Conservation (phyloP, 805 yeast genomes). For the Candida montana region DNA sequence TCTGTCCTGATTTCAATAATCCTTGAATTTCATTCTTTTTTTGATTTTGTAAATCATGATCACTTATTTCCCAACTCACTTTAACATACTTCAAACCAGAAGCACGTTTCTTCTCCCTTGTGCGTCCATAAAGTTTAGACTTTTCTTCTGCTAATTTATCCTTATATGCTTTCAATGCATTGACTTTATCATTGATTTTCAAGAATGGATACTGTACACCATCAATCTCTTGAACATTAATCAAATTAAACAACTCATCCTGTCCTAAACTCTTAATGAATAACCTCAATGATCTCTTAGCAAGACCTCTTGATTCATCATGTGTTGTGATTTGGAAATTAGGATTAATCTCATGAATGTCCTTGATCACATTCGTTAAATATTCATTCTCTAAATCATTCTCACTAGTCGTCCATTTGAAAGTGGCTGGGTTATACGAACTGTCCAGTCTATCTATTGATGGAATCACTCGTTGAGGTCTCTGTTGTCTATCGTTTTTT, state of each 20-base stretch:
- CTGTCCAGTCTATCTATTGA: constrained; percentile 1
- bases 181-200: constrained; percentile 12
- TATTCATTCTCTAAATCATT: constrained; percentile 20
- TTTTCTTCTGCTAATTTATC: constrained; percentile 19
- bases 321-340: constrained; percentile 11
- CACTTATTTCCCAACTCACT: constrained; percentile 53
- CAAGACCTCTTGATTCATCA: constrained; percentile 8
- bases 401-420: constrained; percentile 14
- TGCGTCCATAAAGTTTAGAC: constrained; percentile 22
- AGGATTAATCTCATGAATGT: constrained; percentile 11
- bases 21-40: constrained; percentile 44
- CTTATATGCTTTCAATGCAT: constrained; percentile 26
- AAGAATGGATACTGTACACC: constrained; percentile 11
- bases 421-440: constrained; percentile 16
- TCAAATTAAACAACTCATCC: constrained; percentile 17
- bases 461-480: neutral
- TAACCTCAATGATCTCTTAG: constrained; percentile 8
- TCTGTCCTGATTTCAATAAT: constrained; percentile 38
- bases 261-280: constrained; percentile 10
- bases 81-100: constrained; percentile 40
- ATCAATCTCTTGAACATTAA: constrained; percentile 13
- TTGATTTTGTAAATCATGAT: constrained; percentile 46
- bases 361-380: constrained; percentile 16
- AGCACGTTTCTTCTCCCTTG: constrained; percentile 24
- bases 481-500: neutral